Evolutionary conservation across 2,329 filamentous ascomycete species (phyloP), one percentile per base, ranked within the genome.

Genomic region (Whalleya microplaca): DNA sequence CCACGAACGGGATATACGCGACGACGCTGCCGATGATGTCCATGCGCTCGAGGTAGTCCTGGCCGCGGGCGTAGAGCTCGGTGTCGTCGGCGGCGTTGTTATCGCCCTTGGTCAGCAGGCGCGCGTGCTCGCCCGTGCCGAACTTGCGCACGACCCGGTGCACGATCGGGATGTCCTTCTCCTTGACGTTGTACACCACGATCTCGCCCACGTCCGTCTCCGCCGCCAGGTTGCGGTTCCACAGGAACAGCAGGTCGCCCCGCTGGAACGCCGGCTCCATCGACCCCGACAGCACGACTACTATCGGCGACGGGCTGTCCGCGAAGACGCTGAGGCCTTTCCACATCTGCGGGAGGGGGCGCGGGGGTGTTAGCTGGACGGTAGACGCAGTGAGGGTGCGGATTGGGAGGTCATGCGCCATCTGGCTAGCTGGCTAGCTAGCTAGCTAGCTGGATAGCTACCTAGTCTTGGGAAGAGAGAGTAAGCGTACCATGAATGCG

Each of bases 121-220:
- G 80, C n/a, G 85, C 84, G 48, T 80, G 73, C 55, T 69, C 84
- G 79, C 85, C 85, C 27, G 68, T 68, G 20, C 86, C 85, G 71
- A 87, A 88, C 71, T 86, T 87, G 76, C 93, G 85, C 52, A 98
- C 89, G 9, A 98, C 84, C 48, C 95, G 82, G 78, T 99, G 95
- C 64, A 99, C 95, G 75, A 99, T 99, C 27, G 95, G 95, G 62
- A 99, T 98, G 64, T 96, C 91, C 80, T 98, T 99, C 55, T 89
- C 92, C 72, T 86, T 84, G 51, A 96, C 90, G 71, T 96, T 96
- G 76, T 86, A 86, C 9, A 86, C 83, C 8, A 86, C 83, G n/a
- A 86, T 72, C 64, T 83, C 80, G 58, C 81, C 81, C 16, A 84
- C 81, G 43, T 78, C 77, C 1, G 81, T 84, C 62, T 85, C 82